Conservation (phyloP, 345 rosid species). For the Brassica incana region DNA sequence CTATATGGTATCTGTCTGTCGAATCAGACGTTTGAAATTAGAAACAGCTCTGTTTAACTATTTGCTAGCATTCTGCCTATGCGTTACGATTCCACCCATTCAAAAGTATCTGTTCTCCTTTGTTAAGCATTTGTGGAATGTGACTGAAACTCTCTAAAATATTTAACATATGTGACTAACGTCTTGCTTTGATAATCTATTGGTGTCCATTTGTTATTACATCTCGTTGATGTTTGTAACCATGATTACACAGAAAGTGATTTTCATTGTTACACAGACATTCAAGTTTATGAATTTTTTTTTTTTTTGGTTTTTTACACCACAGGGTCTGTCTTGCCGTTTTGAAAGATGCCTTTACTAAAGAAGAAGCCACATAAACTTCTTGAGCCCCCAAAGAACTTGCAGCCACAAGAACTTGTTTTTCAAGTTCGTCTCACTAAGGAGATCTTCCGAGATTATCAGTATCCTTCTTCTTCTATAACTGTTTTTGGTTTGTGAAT, state of each 20-base stretch:
- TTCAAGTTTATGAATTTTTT: not conserved
- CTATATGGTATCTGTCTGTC: not conserved
- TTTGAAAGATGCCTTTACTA: constrained; percentile 70
- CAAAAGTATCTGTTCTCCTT: not conserved
- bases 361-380: constrained; percentile 67
- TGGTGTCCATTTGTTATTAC: not conserved
- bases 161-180: not conserved
- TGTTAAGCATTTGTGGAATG: not conserved
- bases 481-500: not conserved
- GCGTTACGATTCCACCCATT: constrained; percentile 1
- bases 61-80: not conserved
- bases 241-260: constrained; percentile 12
- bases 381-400: constrained; percentile 61
- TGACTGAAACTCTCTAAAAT: not conserved
- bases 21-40: constrained; percentile 10
- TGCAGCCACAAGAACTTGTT: constrained; percentile 71
- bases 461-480: constrained; percentile 79
- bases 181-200: not conserved
- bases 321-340: constrained; percentile 13
- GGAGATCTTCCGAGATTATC: constrained; percentile 80
- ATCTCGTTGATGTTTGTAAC: not conserved
- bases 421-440: constrained; percentile 94
- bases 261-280: not conserved
- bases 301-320: not conserved
- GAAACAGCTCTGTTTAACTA: constrained; percentile 2